Evolutionary conservation across 495 filamentous ascomycete species (phyloP), one percentile per base, ranked within the genome.

Genomic region (Hypoxylon crocopeplum): DNA sequence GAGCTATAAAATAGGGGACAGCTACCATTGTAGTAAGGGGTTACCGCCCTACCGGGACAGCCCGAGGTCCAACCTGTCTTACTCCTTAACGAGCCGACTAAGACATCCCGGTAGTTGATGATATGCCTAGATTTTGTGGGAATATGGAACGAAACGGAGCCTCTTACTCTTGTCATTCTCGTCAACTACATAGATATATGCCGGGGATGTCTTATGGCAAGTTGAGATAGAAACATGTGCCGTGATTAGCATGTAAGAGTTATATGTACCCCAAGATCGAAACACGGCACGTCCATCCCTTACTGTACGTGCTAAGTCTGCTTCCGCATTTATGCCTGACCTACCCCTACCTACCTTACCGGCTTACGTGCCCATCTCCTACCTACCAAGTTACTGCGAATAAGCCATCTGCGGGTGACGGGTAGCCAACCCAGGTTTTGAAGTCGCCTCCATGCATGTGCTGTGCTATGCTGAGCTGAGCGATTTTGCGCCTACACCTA

Each of bases 41-140:
- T n/a, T n/a, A 30, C 59, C 54, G 54, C 17, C 12, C 38, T 64
- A 56, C 54, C 61, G 61, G 61, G 50, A 64, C 50, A 64, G 40
- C 25, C 50, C 61, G 61, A 58, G 47, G 47, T 36, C 33, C 20
- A 6, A 30, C 39, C 27, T 38, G 0, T 32, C n/a, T 32, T 49
- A 15, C 33, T 40, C 22, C 21, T 45, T 1, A 45, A 54, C 46
- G 4, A 24, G 15, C 37, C 37, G 45, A 48, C 22, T 38, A 49
- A 13, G 27, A 48, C 17, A 25, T 32, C 59, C 48, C 59, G 59
- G 59, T 44, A 63, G 53, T 57, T 57, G 42, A 47, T 52, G 38
- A 54, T 48, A 54, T 36, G 27, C 10, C 45, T 34, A 39, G 16
- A 20, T 17, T 29, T 21, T 8, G 21, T 16, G 6, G 6, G 7